Evolutionary conservation across 306 rosid species (phyloP), one percentile per base, ranked within the genome.

Genomic region (Trifolium pratense): DNA sequence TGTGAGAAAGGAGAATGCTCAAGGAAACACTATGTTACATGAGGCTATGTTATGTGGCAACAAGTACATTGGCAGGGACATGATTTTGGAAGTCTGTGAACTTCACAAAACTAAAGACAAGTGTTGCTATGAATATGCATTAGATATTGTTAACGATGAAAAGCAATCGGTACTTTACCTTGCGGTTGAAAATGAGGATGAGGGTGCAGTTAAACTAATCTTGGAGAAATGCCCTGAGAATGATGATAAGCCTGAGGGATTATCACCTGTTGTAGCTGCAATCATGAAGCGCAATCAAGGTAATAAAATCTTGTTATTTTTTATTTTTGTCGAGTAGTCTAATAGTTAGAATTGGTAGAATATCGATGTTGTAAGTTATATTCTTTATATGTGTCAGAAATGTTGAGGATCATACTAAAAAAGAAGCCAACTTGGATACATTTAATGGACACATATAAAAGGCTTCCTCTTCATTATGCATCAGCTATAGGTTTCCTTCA

Each of bases 381-480:
- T n/a, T n/a, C n/a, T n/a, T n/a, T n/a, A n/a, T n/a, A n/a, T 21
- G 10, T 68, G n/a, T 4, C 20, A 78, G 81, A 13, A 13, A 71
- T 37, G 39, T n/a, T 55, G 0, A 14, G 2, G 0, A 11, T 40
- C 16, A 66, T 73, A 34, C 15, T 73, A 12, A 0, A 0, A 1
- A 46, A 36, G 15, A 79, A 48, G 7, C 9, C n/a, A 58, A 34
- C 3, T 11, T 79, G 75, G 79, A 73, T 57, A 40, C 83, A 79
- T 42, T 23, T 37, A 49, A 36, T 0, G 55, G 45, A 73, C 14
- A 4, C 6, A 32, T 0, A 71, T 2, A 16, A 21, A 9, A 73
- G 57, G 39, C 9, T 37, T 39, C 61, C 84, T 1, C 79, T 86
- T 9, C 82, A 61, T 70, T 14, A 2, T 6, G 87, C 84, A 5